A percentile compares a stretch with the other conserved stretches of the same genome.
Evolutionary conservation across 2,329 filamentous ascomycete species (phyloP).

Genomic region (Lecanosticta acicola): DNA sequence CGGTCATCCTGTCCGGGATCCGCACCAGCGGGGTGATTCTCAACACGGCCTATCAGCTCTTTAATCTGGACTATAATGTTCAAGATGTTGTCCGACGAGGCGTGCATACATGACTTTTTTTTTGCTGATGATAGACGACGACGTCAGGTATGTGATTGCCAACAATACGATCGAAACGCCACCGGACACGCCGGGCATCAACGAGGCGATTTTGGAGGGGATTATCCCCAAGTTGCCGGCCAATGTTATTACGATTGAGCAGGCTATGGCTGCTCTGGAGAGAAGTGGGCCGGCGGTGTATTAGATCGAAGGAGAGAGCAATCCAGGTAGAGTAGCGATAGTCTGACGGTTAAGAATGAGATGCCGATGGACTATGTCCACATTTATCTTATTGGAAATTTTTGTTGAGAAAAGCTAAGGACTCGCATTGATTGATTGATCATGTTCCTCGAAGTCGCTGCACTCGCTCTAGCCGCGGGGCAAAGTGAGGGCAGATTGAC

Average conservation of each 20-base stretch:
- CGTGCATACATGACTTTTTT: conserved; percentile 29
- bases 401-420: no score
- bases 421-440: no score
- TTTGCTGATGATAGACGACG: conserved; percentile 2
- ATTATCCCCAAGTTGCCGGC: conserved; percentile 29
- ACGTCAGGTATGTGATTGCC: conserved; percentile 25
- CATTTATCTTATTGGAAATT: no score
- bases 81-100: no score
- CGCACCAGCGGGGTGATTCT: conserved; percentile 41
- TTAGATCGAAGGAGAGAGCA: conserved; percentile 10
- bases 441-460: no score
- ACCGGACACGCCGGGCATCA: conserved; percentile 22
- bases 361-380: no score
- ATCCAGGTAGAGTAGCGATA: no score
- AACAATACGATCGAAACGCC: conserved; percentile 31
- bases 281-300: conserved; percentile 26
- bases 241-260: conserved; percentile 30
- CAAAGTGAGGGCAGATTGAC: no score
- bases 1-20: conserved; percentile 39
- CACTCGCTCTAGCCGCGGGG: no score
- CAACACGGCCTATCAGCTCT: conserved; percentile 40
- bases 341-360: no score
- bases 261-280: conserved; percentile 27
- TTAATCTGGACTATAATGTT: conserved; percentile 43
- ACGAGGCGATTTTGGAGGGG: conserved; percentile 27